A percentile compares a stretch with the other conserved stretches of the same genome.
These are phyloP conservation scores for Saccharum spontaneum DNA, from an alignment of 176 grass and related monocot species.

Conservation along the genomic window DNA sequence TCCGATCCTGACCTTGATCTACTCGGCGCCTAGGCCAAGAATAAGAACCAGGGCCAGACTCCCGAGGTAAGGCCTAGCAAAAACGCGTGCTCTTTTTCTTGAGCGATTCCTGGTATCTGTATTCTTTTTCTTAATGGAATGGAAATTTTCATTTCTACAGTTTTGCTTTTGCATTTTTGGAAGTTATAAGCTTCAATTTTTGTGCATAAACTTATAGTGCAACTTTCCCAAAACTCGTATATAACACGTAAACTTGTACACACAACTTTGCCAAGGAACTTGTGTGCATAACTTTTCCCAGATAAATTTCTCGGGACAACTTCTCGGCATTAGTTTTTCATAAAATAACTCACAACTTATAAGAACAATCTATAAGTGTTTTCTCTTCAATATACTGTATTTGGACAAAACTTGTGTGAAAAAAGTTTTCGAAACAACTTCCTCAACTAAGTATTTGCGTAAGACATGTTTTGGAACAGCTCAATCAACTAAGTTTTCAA, in stretches of 20 bases:
- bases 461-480: not conserved
- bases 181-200: not conserved
- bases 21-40: not conserved
- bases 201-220: not conserved
- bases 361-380: not conserved
- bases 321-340: not conserved
- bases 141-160: not conserved
- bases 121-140: not conserved
- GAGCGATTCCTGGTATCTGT: not conserved
- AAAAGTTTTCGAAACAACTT: not conserved
- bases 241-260: not conserved
- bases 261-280: not conserved
- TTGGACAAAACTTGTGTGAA: not conserved
- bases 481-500: too few species aligned
- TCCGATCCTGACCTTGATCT: not conserved
- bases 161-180: not conserved
- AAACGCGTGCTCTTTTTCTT: not conserved
- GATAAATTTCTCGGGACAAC: not conserved
- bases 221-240: too few species aligned
- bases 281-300: not conserved
- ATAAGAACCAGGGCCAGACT: too few species aligned
- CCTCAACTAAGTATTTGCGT: not conserved
- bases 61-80: too few species aligned
- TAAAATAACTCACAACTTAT: not conserved
- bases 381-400: not conserved